phyloP scores from a whole-genome alignment of 192 early-diverging fungal species.

The Backusella westeae region DNA sequence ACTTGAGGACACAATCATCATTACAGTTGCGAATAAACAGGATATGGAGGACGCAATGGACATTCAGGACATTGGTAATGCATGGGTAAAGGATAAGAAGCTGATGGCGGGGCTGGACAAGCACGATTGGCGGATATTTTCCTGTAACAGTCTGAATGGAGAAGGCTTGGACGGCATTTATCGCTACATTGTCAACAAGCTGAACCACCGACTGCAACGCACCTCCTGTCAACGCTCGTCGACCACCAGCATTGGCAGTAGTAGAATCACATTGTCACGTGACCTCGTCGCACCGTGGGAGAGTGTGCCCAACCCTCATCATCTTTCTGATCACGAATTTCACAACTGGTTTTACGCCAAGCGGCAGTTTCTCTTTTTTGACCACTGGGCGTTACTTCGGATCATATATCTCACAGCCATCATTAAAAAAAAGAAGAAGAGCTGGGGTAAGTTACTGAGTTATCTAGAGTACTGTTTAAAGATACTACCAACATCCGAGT shows the following conservation, averaged over 20 bases:
- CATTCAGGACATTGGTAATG: constrained; percentile 27
- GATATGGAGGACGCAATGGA: constrained; percentile 16
- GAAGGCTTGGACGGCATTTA: constrained; percentile 18
- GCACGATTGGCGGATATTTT: constrained; percentile 34
- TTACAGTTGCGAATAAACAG: constrained; percentile 32
- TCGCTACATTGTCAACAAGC: constrained; percentile 20
- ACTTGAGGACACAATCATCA: constrained; percentile 22
- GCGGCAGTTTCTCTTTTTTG: constrained; percentile 28
- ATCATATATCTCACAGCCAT: constrained; percentile 21
- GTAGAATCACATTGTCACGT: background rate
- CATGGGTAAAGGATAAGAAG: constrained; percentile 23
- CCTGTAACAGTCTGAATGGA: constrained; percentile 18
- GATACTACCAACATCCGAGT: constrained; percentile 10
- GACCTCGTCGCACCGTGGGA: constrained; percentile 29
- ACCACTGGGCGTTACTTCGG: constrained; percentile 23
- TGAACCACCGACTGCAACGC: background rate
- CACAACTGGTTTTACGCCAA: constrained; percentile 16
- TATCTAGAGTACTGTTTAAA: constrained; percentile 2
- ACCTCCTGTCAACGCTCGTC: constrained; percentile 6
- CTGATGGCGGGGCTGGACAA: constrained; percentile 14
- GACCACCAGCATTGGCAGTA: background rate
- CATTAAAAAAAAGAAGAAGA: constrained; percentile 8
- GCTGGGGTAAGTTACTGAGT: background rate
- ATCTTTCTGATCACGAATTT: constrained; percentile 27
- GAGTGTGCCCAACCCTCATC: constrained; percentile 27